A percentile compares a stretch with the other conserved stretches of the same genome.
Conservation (phyloP, 345 rosid species). For the Chamaenerion angustifolium region DNA sequence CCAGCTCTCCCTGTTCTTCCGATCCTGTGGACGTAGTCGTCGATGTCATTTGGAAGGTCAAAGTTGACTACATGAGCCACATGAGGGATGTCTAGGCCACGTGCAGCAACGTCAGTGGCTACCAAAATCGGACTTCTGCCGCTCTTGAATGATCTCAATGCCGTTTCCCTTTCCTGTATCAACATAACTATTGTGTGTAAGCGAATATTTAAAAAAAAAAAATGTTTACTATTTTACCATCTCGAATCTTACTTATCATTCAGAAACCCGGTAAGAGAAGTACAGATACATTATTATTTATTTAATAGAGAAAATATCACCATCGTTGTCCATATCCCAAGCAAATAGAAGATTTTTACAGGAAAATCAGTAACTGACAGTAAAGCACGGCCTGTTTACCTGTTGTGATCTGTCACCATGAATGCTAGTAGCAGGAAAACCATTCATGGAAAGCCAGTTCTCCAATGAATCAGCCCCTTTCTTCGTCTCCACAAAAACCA, state of each 20-base stretch:
- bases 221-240: too few species aligned
- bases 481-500: conserved; percentile 97
- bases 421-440: conserved; percentile 83
- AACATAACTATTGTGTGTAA: background rate
- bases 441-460: conserved; percentile 68
- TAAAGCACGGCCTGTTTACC: conserved; percentile 11
- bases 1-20: conserved; percentile 57
- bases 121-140: conserved; percentile 48
- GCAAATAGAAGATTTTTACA: background rate
- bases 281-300: too few species aligned
- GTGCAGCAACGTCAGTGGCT: conserved; percentile 49
- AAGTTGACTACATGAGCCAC: conserved; percentile 52
- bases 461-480: conserved; percentile 86
- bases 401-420: conserved; percentile 97
- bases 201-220: too few species aligned
- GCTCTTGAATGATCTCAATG: conserved; percentile 39
- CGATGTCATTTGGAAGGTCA: conserved; percentile 53
- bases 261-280: too few species aligned
- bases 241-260: too few species aligned
- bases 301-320: too few species aligned
- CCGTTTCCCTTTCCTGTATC: conserved; percentile 46
- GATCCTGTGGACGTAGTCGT: conserved; percentile 47
- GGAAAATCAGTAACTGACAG: background rate
- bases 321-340: background rate
- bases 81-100: conserved; percentile 49